Evolutionary conservation across 345 rosid genomes (phyloP), one percentile per base, ranked within the genome.

Genomic region (Eucalyptus coolabah): DNA sequence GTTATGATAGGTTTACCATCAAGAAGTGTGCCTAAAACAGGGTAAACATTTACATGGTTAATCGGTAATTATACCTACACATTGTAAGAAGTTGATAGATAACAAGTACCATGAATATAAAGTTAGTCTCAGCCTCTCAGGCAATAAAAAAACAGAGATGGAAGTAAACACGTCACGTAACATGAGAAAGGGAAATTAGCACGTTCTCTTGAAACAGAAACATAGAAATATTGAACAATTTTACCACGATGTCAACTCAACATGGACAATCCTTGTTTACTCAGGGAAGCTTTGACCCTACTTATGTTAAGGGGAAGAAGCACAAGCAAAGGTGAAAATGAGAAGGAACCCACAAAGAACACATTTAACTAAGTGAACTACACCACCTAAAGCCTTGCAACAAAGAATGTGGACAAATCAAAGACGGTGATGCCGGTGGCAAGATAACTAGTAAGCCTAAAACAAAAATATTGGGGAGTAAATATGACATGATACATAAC

Each of bases 1-100:
- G 85, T 94, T 85, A 98, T 94, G 87, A 98, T 95, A 59, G 99
- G 99, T 87, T 97, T 87, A 72, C 99, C 99, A 91, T 98, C 99
- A 92, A 98, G 94, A 93, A 94, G 90, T 51, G 99, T 93, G 59
- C 95, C 99, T 98, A 87, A 56, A 91, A 83, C 89, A 93, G 89
- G 88, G 26, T 89, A 89, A 40, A 89, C 81, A 40, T 45, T 59
- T 82, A 87, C 42, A 81, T n/a, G 47, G 7, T 67, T 15, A 37
- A 56, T 86, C 7, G 1, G 47, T 21, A 21, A 77, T 77, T 77
- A 77, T 11, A 77, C 28, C 47, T 21, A 40, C 28, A 77, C 14
- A 77, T 11, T 21, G 47, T 11, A 11, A 77, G 47, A 5, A 37
- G 9, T 40, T 42, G 44, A 77, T 21, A 37, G 28, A 72, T 40